phyloP scores from a whole-genome alignment of 2,329 filamentous ascomycete genomes.

The Hymenoscyphus scutula region DNA sequence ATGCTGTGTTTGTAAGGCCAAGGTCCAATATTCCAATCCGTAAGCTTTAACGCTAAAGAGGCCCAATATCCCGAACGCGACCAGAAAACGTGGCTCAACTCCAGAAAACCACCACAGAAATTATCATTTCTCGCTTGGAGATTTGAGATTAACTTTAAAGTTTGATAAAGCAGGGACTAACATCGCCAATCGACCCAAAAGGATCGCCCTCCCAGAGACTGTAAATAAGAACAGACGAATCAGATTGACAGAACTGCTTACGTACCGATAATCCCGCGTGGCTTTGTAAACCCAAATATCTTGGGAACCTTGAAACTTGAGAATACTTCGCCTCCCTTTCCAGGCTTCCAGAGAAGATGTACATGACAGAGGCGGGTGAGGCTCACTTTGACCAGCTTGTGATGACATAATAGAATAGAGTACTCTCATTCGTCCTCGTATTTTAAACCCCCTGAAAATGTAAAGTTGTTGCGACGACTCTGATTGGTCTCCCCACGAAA shows the following conservation, averaged over 20 bases:
- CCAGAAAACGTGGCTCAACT: too few species aligned
- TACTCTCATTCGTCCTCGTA: background rate
- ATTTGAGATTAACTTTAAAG: background rate
- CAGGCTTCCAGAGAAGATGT: background rate
- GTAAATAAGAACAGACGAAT: background rate
- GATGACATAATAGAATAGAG: constrained; percentile 9
- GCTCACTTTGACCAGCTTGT: background rate
- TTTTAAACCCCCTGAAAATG: constrained; percentile 10
- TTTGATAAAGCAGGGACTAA: background rate
- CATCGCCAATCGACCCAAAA: background rate
- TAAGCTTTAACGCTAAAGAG: background rate
- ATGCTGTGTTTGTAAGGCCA: background rate
- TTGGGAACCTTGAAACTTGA: background rate
- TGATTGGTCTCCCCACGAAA: constrained; percentile 16
- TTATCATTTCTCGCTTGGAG: too few species aligned
- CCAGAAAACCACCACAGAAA: too few species aligned
- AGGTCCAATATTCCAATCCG: background rate
- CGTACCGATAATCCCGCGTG: background rate
- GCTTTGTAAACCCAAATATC: background rate
- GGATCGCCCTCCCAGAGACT: background rate
- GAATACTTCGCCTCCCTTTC: background rate
- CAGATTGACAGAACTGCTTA: background rate
- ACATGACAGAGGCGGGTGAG: too few species aligned
- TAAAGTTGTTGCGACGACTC: constrained; percentile 16
- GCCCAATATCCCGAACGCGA: background rate